phyloP scores from a whole-genome alignment of 2,329 filamentous ascomycete species.

The Basipetospora chlamydospora region DNA sequence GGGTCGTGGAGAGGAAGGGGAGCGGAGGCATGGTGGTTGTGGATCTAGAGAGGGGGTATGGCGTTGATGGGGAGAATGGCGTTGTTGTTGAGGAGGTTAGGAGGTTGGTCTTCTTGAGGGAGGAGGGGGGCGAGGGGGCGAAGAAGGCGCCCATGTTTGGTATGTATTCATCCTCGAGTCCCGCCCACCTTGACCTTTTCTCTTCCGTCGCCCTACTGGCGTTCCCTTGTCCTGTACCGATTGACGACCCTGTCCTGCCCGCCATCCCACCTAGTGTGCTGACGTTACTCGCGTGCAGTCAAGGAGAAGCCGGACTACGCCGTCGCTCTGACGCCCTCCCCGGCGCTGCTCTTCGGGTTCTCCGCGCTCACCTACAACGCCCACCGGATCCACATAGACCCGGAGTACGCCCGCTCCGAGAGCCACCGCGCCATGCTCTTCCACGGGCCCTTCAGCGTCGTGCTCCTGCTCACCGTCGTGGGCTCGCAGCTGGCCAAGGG shows the following conservation, averaged over 20 bases:
- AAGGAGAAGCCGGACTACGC: conserved; percentile 19
- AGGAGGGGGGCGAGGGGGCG: conserved; percentile 7
- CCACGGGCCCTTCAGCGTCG: conserved; percentile 71
- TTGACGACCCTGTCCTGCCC: too few relatives aligned
- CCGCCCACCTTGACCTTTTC: too few relatives aligned
- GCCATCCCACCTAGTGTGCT: too few relatives aligned
- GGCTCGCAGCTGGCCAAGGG: conserved; percentile 10
- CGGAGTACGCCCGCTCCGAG: conserved; percentile 55
- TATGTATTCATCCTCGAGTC: conserved; percentile 8
- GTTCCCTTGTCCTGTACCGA: too few relatives aligned
- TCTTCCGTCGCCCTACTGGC: neutral
- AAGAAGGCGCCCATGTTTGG: conserved; percentile 14
- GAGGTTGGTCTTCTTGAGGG: conserved; percentile 37
- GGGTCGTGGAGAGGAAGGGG: conserved; percentile 16
- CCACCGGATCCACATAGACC: conserved; percentile 79
- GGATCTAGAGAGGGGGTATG: conserved; percentile 33
- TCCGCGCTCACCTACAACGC: conserved; percentile 86
- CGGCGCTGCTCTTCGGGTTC: conserved; percentile 71
- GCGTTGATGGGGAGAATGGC: conserved; percentile 11
- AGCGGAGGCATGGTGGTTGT: conserved; percentile 34
- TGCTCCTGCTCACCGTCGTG: conserved; percentile 59
- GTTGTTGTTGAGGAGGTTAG: conserved; percentile 30
- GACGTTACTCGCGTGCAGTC: conserved; percentile 2
- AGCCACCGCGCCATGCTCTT: conserved; percentile 64
- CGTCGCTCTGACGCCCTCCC: conserved; percentile 48